Evolutionary conservation across 805 yeast species (phyloP), one percentile per base, ranked within the genome.

Genomic region (Candida tallmaniae): DNA sequence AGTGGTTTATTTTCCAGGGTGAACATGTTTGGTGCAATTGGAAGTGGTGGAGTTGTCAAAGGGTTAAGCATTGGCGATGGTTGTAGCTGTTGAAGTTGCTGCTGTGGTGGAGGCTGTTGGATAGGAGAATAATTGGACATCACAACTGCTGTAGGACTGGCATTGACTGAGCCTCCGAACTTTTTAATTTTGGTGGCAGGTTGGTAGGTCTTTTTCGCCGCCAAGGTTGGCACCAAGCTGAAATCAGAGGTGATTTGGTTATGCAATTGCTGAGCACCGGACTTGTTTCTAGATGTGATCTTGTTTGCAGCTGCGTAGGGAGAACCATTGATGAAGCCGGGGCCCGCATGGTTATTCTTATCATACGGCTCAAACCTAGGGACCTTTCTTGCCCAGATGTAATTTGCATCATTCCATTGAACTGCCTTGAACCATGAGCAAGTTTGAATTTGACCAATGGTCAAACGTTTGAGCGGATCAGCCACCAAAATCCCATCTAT

Each of bases 321-420:
- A 3, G 40, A 24, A 4, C 40, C 10, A 14, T 35, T 32, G 15
- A 24, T n/a, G 25, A 7, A 11, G 12, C 28, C 22, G 5, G 6
- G n/a, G 19, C 32, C 23, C n/a, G 13, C 15, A 2, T 38, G 27
- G 15, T 36, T 15, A 5, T 18, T 27, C 4, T 44, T 32, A 11
- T 37, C 44, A 38, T 48, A 54, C n/a, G 56, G 56, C 36, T 57
- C 62, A 30, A 57, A 50, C 33, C 57, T 41, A 2, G 62, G 62
- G 5, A 54, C 61, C 38, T 56, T 56, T 14, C 58, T 40, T 12
- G 52, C 50, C 73, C 73, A 66, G 16, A 66, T 60, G 38, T 45
- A 64, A 30, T 51, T 60, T 23, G 55, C 47, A 40, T 65, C 68
- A 31, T 61, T 52, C 73, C 73, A 66, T 5, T 55, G 60, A 4